Evolutionary conservation across 345 rosid genomes (phyloP).

Genomic region (Abelmoschus esculentus): DNA sequence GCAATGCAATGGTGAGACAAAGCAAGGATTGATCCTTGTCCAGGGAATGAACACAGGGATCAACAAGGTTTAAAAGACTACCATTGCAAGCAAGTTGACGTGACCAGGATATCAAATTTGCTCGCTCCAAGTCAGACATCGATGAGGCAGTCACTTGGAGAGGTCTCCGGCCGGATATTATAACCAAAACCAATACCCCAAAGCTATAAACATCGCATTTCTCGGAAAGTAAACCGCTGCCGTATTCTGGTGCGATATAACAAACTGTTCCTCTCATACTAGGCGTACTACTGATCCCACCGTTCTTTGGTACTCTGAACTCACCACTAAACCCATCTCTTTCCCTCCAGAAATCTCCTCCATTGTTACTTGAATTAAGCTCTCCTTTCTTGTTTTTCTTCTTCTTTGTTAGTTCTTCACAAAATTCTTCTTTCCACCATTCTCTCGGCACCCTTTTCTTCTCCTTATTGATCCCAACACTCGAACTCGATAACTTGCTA

Average conservation of each 20-base stretch:
- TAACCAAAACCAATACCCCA: slow-evolving; percentile 66
- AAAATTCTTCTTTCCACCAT: slow-evolving; percentile 87
- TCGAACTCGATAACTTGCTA: slow-evolving; percentile 17
- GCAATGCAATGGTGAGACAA: slow-evolving; percentile 71
- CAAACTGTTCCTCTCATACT: slow-evolving; percentile 97
- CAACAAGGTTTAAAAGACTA: slow-evolving; percentile 73
- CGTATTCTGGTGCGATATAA: slow-evolving; percentile 82
- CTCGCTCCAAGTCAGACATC: slow-evolving; percentile 66
- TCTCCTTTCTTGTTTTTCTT: slow-evolving; percentile 47
- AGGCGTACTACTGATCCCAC: slow-evolving; percentile 79
- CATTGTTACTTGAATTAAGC: slow-evolving; percentile 28
- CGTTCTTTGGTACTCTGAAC: slow-evolving; percentile 49
- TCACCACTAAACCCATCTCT: slow-evolving; percentile 68
- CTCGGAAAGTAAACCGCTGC: slow-evolving; percentile 63
- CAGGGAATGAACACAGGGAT: slow-evolving; percentile 40
- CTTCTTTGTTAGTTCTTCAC: slow-evolving; percentile 59
- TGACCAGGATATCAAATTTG: slow-evolving; percentile 88
- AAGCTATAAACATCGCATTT: slow-evolving; percentile 89
- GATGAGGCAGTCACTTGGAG: slow-evolving; percentile 69
- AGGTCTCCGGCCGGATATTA: slow-evolving; percentile 81
- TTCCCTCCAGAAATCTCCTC: slow-evolving; percentile 51
- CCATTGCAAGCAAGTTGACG: slow-evolving; percentile 61
- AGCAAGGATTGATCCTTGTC: slow-evolving; percentile 63
- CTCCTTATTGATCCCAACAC: slow-evolving; percentile 36
- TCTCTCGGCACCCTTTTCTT: slow-evolving; percentile 63